Evolutionary conservation across 352 stramenopile genomes (phyloP), one percentile per base, ranked within the genome.

Genomic region (Phytopythium montanum): DNA sequence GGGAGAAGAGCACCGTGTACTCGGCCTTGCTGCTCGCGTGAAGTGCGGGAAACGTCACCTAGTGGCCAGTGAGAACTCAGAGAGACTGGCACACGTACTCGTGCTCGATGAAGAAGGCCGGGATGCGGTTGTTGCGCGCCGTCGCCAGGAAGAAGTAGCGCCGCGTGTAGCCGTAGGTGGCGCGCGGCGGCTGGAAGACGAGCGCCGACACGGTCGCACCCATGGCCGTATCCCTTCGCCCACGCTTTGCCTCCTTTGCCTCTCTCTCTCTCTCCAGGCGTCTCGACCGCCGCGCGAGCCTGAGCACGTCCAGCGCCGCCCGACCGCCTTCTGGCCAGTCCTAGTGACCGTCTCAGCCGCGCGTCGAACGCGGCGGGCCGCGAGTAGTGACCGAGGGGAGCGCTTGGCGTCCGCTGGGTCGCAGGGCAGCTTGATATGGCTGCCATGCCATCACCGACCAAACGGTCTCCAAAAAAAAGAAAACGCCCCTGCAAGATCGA

Each of bases 1-100:
- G 96, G 10, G 90, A 98, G 65, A 99, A 99, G 0, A 99, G 77
- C 54, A 99, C 81, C 41, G 96, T 99, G 48, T 98, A 95, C 54
- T 94, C 75, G 12, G 94, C 94, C 48, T 93, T 94, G 59, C 89
- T 95, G 49, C n/a, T 38, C 33, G 33, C 3, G 33, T 38, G 33
- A 38, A n/a, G n/a, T n/a, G n/a, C n/a, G n/a, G n/a, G n/a, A n/a
- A n/a, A n/a, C n/a, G 14, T 44, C 38, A 6, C 25, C 16, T 19
- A 29, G 31, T 12, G 51, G n/a, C 33, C 51, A 31, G 51, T 12
- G 33, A 38, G 34, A 45, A 56, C 38, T 55, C 57, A 60, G 50
- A 23, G 29, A 19, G 13, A 7, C 50, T n/a, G n/a, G 5, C 18
- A 8, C 49, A 75, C 78, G 12, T 74, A 95, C 86, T 91, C 76